phyloP scores from a whole-genome alignment of 345 rosid species.

The Adansonia digitata region DNA sequence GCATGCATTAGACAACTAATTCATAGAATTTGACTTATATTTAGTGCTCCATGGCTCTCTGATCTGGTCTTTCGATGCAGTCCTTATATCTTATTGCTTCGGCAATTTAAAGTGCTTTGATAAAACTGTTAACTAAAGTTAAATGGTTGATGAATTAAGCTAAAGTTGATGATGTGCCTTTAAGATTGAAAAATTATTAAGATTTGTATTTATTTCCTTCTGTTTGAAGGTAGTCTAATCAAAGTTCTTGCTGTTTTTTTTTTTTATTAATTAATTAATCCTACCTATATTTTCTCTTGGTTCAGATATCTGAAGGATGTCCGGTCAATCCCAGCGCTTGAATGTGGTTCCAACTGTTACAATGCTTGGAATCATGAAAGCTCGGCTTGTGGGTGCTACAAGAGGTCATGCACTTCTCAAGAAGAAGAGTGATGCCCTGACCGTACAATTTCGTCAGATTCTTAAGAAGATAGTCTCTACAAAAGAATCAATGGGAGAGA shows the following conservation, averaged over 20 bases:
- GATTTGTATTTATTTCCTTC: not conserved
- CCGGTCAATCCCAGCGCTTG: slow-evolving; percentile 75
- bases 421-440: slow-evolving; percentile 96
- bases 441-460: slow-evolving; percentile 80
- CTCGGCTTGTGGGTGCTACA: slow-evolving; percentile 83
- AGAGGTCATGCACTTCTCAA: slow-evolving; percentile 94
- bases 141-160: not conserved
- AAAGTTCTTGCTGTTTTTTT: not conserved
- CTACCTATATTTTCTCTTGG: not conserved
- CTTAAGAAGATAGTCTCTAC: slow-evolving; percentile 77
- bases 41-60: not conserved
- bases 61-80: not conserved
- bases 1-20: not conserved
- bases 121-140: not conserved
- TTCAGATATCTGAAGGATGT: slow-evolving; percentile 43
- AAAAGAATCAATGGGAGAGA: slow-evolving; percentile 85
- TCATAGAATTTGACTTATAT: not conserved
- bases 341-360: slow-evolving; percentile 91
- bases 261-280: not conserved
- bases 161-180: not conserved
- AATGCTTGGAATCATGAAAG: slow-evolving; percentile 71
- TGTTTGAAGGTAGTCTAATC: not conserved
- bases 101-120: not conserved
- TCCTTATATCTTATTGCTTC: not conserved
- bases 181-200: not conserved